Base-by-base conservation (phyloP, 2,329 filamentous ascomycete genomes). In the Dactylella cylindrospora region DNA sequence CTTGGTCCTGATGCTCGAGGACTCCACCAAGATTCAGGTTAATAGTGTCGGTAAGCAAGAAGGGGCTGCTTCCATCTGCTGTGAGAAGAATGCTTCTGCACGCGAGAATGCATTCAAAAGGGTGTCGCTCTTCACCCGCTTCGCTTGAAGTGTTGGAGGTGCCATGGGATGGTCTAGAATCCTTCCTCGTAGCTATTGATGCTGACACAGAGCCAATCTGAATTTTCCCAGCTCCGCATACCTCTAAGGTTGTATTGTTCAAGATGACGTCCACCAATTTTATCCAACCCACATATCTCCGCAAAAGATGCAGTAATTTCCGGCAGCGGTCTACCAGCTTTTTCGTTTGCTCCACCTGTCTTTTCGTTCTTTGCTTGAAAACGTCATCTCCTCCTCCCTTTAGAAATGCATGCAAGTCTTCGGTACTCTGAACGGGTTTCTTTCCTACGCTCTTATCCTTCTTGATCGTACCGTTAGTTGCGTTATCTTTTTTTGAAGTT, bases 51-150 rank as follows among this genome's bases (percentile, higher is more conserved):
- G 98, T 75, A 2, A 98, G 76, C 72, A 98, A 91, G 53, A 88
- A 83, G 1, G 90, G 85, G 55, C 97, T 90, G 17, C 64, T 65
- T 26, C 89, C 90, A 54, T 94, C 84, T 1, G 89, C 83, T 0
- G 88, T 94, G 69, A 98, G 94, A 5, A 97, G 77, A 39, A 97
- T 80, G 72, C 90, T 96, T 61, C 88, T 83, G 45, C 91, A 74
- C 5, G 86, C 86, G 68, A 95, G 80, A 66, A 94, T 91, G 91
- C 94, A 98, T 76, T 98, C 94, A 1, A 90, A 91, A 31, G 93
- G 90, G 39, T 81, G 79, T 68, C 86, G 83, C 43, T 82, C 76
- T 22, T 79, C 77, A 35, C 78, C 78, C 66, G 81, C 78, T 66
- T 83, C 78, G 70, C 84, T 83, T 73, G 85, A 80, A 70, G 89